These are phyloP conservation scores for Eucalyptus microcorys DNA, from an alignment of 345 rosid genomes.

Conservation along the genomic window DNA sequence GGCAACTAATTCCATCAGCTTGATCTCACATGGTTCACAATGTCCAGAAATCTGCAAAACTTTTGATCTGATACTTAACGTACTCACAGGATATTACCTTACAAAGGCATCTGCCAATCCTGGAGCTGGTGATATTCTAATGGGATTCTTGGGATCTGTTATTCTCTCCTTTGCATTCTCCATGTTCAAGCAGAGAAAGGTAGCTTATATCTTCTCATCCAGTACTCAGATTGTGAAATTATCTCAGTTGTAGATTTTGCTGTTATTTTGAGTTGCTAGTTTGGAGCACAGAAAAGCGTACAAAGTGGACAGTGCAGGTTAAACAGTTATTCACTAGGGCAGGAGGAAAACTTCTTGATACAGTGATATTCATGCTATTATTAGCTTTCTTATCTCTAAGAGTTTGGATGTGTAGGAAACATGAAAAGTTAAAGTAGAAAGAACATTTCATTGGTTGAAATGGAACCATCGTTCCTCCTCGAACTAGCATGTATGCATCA, in stretches of 20 bases:
- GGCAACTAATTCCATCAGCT: neutral
- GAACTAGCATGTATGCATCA: neutral
- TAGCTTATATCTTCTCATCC: neutral
- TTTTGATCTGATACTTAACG: neutral
- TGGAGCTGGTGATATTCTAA: constrained; percentile 89
- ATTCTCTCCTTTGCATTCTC: constrained; percentile 93
- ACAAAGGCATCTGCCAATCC: constrained; percentile 74
- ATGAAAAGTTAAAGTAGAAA: neutral
- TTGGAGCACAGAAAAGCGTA: neutral
- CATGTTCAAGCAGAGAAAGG: constrained; percentile 97
- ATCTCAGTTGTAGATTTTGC: neutral
- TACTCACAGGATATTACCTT: constrained; percentile 57
- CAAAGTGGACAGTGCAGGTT: neutral
- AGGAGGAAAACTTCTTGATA: neutral
- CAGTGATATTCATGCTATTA: neutral
- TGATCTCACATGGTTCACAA: neutral
- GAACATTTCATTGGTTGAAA: neutral
- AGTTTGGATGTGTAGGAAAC: neutral
- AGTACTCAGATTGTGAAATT: neutral
- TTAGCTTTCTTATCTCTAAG: neutral
- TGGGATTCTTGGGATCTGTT: constrained; percentile 95
- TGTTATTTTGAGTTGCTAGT: neutral
- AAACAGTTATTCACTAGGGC: neutral
- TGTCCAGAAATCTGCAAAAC: neutral
- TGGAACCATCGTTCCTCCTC: neutral